Evolutionary conservation across 345 rosid genomes (phyloP).

Genomic region (Syzygium grande): DNA sequence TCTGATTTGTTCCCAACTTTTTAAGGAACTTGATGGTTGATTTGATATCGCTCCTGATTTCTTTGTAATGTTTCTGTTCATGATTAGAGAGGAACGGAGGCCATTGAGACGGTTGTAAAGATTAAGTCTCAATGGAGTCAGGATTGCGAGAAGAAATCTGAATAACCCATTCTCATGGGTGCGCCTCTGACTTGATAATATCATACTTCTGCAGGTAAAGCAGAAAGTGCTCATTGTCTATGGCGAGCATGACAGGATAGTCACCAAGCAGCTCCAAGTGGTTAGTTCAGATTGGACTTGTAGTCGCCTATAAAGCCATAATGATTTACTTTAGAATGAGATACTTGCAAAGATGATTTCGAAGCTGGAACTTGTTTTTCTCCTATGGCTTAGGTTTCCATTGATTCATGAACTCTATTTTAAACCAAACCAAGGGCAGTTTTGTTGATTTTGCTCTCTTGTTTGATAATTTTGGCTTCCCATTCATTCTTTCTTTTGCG

Average conservation of each 20-base stretch:
- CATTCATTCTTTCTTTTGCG: background rate
- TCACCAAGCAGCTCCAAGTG: slow-evolving; percentile 46
- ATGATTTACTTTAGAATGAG: background rate
- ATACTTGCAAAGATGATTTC: background rate
- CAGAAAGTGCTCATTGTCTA: slow-evolving; percentile 59
- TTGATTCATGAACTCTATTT: background rate
- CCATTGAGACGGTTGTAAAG: background rate
- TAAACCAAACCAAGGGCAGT: background rate
- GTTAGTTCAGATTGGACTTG: slow-evolving; percentile 30
- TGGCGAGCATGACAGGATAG: slow-evolving; percentile 67
- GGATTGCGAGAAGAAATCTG: background rate
- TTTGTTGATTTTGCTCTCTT: background rate
- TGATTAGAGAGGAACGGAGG: background rate
- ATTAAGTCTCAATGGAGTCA: background rate
- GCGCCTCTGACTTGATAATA: background rate
- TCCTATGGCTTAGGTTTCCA: background rate
- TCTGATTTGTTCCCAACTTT: background rate
- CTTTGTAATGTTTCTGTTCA: background rate
- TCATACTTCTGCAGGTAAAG: slow-evolving; percentile 37
- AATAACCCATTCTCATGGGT: background rate
- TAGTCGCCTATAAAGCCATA: background rate
- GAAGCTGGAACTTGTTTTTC: background rate
- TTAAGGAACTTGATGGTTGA: background rate
- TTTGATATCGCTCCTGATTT: background rate
- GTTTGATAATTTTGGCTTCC: background rate